These are phyloP conservation scores for Kurtzmaniella quercitrusa DNA, from an alignment of 1,139 yeast genomes.

Conservation along the genomic window DNA sequence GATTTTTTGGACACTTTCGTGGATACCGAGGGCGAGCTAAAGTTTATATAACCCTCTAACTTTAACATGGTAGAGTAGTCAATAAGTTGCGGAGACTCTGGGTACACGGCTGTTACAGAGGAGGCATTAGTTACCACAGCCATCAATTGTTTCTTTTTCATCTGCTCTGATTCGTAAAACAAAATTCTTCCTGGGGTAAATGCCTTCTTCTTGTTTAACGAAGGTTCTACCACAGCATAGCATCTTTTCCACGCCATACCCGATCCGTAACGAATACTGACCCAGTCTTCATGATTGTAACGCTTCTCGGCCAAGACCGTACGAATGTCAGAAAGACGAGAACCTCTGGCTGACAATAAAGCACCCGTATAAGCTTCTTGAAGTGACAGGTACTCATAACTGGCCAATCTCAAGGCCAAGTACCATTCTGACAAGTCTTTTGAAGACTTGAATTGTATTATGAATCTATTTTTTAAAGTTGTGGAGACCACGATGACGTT, in stretches of 20 bases:
- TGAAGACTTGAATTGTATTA: constrained; percentile 67
- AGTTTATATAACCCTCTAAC: constrained; percentile 75
- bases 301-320: constrained; percentile 82
- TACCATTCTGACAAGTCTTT: constrained; percentile 66
- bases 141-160: constrained; percentile 69
- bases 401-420: constrained; percentile 73
- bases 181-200: constrained; percentile 54
- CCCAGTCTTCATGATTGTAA: constrained; percentile 91
- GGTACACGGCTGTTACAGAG: constrained; percentile 89
- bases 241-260: constrained; percentile 99
- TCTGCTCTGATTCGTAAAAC: constrained; percentile 67
- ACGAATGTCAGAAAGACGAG: constrained; percentile 79
- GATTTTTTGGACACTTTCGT: constrained; percentile 38
- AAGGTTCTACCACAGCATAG: constrained; percentile 87
- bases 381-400: constrained; percentile 72
- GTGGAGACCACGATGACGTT: constrained; percentile 87
- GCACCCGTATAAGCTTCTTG: constrained; percentile 98
- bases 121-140: constrained; percentile 72
- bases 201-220: constrained; percentile 37
- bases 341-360: constrained; percentile 80
- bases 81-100: constrained; percentile 73
- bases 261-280: constrained; percentile 86
- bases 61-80: constrained; percentile 87
- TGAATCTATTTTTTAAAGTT: constrained; percentile 80
- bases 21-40: constrained; percentile 41